phyloP scores from a whole-genome alignment of 768 basidiomycete genomes.

The Tricholoma sp. region DNA sequence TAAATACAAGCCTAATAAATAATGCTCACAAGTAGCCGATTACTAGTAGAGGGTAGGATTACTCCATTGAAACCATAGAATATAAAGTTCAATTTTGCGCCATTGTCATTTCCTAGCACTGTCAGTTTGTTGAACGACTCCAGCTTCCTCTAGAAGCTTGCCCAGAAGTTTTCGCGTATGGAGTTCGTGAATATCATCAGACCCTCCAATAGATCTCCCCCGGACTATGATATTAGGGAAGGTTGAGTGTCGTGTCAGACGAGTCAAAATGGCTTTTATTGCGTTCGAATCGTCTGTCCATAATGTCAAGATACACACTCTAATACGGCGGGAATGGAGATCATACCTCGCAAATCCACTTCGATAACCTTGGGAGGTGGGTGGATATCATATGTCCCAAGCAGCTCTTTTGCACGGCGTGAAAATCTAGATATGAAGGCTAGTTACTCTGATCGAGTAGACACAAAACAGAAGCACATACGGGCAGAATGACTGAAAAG shows the following conservation, averaged over 20 bases:
- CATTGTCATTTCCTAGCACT: constrained; percentile 10
- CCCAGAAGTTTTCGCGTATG: constrained; percentile 45
- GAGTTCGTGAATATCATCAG: constrained; percentile 49
- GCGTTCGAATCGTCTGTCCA: constrained; percentile 51
- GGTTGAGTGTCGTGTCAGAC: constrained; percentile 61
- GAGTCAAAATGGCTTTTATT: constrained; percentile 60
- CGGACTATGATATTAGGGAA: constrained; percentile 72
- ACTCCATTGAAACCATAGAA: not conserved
- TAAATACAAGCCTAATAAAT: too few relatives aligned
- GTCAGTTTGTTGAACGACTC: constrained; percentile 31
- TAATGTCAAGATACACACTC: not conserved
- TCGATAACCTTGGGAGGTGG: constrained; percentile 70
- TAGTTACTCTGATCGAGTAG: not conserved
- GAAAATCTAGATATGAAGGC: constrained; percentile 44
- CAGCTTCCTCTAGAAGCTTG: constrained; percentile 41
- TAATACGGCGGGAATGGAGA: not conserved
- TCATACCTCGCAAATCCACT: constrained; percentile 63
- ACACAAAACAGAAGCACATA: constrained; percentile 20
- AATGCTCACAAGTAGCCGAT: too few relatives aligned
- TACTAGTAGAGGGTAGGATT: too few relatives aligned
- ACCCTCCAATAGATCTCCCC: constrained; percentile 63
- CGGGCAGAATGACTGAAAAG: constrained; percentile 65
- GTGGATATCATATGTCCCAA: constrained; percentile 52
- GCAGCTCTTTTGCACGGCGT: constrained; percentile 52
- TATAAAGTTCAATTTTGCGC: not conserved